These are phyloP conservation scores for Populus deltoides DNA, from an alignment of 345 rosid genomes.

Conservation along the genomic window DNA sequence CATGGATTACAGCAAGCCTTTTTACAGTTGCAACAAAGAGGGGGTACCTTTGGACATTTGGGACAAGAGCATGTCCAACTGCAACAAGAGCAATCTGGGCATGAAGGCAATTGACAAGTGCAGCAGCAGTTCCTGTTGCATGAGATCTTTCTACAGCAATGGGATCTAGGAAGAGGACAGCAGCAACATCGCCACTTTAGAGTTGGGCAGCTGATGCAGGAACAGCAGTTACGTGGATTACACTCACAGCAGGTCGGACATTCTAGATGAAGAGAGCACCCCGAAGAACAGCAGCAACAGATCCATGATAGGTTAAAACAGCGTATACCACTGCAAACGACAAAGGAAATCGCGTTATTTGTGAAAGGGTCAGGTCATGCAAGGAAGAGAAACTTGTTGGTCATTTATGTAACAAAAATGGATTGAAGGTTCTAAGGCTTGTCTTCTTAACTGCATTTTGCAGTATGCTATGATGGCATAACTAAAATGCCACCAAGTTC, in stretches of 20 bases:
- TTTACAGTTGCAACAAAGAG: slow-evolving; percentile 34
- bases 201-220: slow-evolving; percentile 24
- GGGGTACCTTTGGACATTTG: slow-evolving; percentile 49
- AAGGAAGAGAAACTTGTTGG: not conserved
- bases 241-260: slow-evolving; percentile 46
- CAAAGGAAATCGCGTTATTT: not conserved
- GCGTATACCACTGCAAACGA: slow-evolving; percentile 50
- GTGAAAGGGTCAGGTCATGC: not conserved
- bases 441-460: not conserved
- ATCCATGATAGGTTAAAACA: slow-evolving; percentile 63
- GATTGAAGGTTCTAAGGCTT: not conserved
- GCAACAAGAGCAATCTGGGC: slow-evolving; percentile 45
- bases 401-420: not conserved
- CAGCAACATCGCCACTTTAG: slow-evolving; percentile 41
- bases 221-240: slow-evolving; percentile 21
- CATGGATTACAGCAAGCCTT: slow-evolving; percentile 37
- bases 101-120: slow-evolving; percentile 39
- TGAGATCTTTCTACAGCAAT: slow-evolving; percentile 44
- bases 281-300: slow-evolving; percentile 68
- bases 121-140: slow-evolving; percentile 44
- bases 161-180: slow-evolving; percentile 24
- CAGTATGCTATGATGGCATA: no score
- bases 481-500: not conserved
- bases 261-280: slow-evolving; percentile 42
- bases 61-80: slow-evolving; percentile 45